phyloP scores from a whole-genome alignment of 2,329 filamentous ascomycete species.

The Thielaviopsis punctulata region DNA sequence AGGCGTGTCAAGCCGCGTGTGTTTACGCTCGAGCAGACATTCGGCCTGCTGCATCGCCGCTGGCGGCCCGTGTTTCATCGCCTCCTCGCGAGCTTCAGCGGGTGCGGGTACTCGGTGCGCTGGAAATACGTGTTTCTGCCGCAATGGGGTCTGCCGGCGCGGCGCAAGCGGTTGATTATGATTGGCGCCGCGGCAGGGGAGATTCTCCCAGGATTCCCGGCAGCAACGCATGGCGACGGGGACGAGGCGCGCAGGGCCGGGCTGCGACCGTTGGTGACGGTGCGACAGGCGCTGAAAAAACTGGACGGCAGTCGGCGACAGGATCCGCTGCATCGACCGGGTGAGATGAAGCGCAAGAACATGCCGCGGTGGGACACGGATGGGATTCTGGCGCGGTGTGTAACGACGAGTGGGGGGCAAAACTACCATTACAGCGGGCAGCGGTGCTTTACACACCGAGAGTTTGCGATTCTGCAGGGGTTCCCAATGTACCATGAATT shows the following conservation, averaged over 20 bases:
- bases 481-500: slow-evolving; percentile 50
- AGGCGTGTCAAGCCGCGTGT: slow-evolving; percentile 44
- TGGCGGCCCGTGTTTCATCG: slow-evolving; percentile 39
- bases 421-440: slow-evolving; percentile 49
- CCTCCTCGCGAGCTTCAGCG: slow-evolving; percentile 46
- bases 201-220: slow-evolving; percentile 46
- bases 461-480: slow-evolving; percentile 51
- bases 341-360: slow-evolving; percentile 15
- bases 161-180: slow-evolving; percentile 34
- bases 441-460: slow-evolving; percentile 46
- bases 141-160: slow-evolving; percentile 33
- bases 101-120: slow-evolving; percentile 48
- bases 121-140: slow-evolving; percentile 44
- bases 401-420: slow-evolving; percentile 46
- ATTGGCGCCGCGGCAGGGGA: slow-evolving; percentile 53
- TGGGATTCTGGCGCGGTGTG: slow-evolving; percentile 32
- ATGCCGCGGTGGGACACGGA: slow-evolving; percentile 28
- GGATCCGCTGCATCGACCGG: slow-evolving; percentile 24
- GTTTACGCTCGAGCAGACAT: slow-evolving; percentile 65
- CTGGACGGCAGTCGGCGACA: slow-evolving; percentile 19
- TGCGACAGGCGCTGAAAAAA: slow-evolving; percentile 24
- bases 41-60: slow-evolving; percentile 39
- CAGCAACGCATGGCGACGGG: slow-evolving; percentile 36
- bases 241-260: slow-evolving; percentile 13
- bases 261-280: slow-evolving; percentile 26